A percentile compares a stretch with the other conserved stretches of the same genome.
These are phyloP conservation scores for Phytophthora niederhauseri DNA, from an alignment of 352 stramenopile species.

Conservation along the genomic window DNA sequence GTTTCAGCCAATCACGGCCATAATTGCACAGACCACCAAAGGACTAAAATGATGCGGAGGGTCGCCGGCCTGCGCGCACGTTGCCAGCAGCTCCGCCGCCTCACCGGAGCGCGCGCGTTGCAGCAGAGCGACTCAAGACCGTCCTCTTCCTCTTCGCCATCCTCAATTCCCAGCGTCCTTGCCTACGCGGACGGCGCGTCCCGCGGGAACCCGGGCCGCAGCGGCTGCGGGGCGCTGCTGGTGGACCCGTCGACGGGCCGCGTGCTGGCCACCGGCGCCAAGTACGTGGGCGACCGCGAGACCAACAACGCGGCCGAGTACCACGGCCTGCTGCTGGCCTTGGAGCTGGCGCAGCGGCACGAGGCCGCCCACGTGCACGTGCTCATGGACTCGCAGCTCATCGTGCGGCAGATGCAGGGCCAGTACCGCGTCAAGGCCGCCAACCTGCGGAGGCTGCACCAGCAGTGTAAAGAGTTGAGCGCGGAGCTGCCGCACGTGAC, in stretches of 20 bases:
- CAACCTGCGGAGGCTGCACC: slow-evolving; percentile 52
- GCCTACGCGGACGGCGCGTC: slow-evolving; percentile 73
- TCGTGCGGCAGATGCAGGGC: slow-evolving; percentile 79
- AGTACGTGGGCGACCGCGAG: slow-evolving; percentile 62
- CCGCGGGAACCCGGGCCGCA: slow-evolving; percentile 70
- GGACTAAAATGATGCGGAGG: neutral
- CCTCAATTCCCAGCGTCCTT: slow-evolving; percentile 22
- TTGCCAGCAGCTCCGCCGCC: neutral
- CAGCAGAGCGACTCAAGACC: neutral
- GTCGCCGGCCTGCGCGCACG: neutral
- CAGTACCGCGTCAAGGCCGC: slow-evolving; percentile 74
- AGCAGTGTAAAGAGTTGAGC: slow-evolving; percentile 48
- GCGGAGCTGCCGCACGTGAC: slow-evolving; percentile 38
- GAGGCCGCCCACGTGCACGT: slow-evolving; percentile 46
- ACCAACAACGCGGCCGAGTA: slow-evolving; percentile 85
- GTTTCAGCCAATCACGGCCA: neutral
- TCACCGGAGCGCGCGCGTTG: neutral
- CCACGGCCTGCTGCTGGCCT: slow-evolving; percentile 60
- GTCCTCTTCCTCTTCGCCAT: slow-evolving; percentile 6
- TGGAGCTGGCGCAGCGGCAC: slow-evolving; percentile 56
- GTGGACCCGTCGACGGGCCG: slow-evolving; percentile 41
- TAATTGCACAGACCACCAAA: neutral
- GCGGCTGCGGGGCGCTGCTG: slow-evolving; percentile 67
- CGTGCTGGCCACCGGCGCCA: slow-evolving; percentile 48
- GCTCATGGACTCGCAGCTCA: slow-evolving; percentile 82